Base-by-base conservation (phyloP, 768 basidiomycete species). In the Agrocybe praecox region DNA sequence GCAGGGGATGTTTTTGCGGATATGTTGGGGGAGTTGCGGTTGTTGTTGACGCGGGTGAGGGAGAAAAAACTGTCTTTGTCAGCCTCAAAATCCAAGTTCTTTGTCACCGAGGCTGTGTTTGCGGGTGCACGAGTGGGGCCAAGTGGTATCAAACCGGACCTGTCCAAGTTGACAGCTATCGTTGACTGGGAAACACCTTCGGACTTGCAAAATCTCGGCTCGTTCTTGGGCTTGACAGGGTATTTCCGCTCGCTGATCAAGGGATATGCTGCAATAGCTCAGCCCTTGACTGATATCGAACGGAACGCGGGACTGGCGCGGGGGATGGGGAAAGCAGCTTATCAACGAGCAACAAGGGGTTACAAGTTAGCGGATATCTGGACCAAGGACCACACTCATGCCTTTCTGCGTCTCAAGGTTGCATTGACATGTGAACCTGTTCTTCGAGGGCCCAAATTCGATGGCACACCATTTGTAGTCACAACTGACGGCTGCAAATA, bases 401-500 rank as follows among this genome's bases (percentile, higher is more conserved):
- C 65, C 0, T 71, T 73, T 43, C 62, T 72, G 0, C 18, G 24
- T 1, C 57, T 80, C 8, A 79, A 80, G 58, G 26, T 26, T 6
- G 50, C 62, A 0, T 54, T 78, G 0, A 65, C 69, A 2, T 62
- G 60, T 0, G 69, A 73, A 48, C 78, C 76, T 2, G 70, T 74
- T 0, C 59, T 77, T 1, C 40, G 55, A 21, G 58, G 61, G 0
- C 73, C 73, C 1, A 42, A 58, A 7, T 79, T 42, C 43, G 72
- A 78, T 46, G 71, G 72, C 0, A 65, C 67, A 5, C 56, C 51
- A 10, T 79, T 79, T 56, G 66, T 76, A 0, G 52, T 78, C 15
- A 76, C 71, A 0, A 71, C 71, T 0, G 76, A 79, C 57, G 74
- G 69, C 0, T 75, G 67, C 36, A 70, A 73, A 50, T 65, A 64